Evolutionary conservation across 345 rosid genomes (phyloP), one percentile per base, ranked within the genome.

Genomic region (Ceriops decandra): DNA sequence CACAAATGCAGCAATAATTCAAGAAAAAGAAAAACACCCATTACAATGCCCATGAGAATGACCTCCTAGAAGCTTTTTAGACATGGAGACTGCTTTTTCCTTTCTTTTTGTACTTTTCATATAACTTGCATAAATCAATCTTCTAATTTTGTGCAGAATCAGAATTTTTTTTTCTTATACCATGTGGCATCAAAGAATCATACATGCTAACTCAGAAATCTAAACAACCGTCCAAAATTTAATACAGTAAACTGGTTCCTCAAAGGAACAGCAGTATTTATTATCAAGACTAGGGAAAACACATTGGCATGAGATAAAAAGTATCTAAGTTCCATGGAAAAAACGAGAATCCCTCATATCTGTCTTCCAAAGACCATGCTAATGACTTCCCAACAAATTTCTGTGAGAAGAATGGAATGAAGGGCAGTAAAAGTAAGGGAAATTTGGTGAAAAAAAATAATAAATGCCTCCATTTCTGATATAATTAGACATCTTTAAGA

Each of bases 401-500:
- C n/a, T 2, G 26, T 9, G 28, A 53, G 57, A 21, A 21, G 5
- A 53, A 53, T 7, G 57, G 27, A 21, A 21, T n/a, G 5, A 21
- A 0, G 17, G 13, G 19, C 16, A 42, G 19, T 13, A 42, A 13
- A 42, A 13, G 13, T 13, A 21, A 53, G 57, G 27, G 27, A 21
- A 53, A 21, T 52, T 20, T 7, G 24, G 36, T 33, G 36, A 7
- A 46, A 19, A 28, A 28, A 46, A 32, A 57, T 11, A 33, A 24
- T 11, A 33, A 24, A 46, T 32, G 38, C 15, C 47, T 60, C 70
- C 28, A 72, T 54, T 60, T 24, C 42, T 69, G 49, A 63, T 61
- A 73, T 19, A 72, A 72, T 67, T 56, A 65, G 59, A 71, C 63
- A 70, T 13, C 67, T 68, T 71, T n/a, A 73, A 77, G 72, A 77